Evolutionary conservation across 345 rosid genomes (phyloP).

Genomic region (Noccaea caerulescens): DNA sequence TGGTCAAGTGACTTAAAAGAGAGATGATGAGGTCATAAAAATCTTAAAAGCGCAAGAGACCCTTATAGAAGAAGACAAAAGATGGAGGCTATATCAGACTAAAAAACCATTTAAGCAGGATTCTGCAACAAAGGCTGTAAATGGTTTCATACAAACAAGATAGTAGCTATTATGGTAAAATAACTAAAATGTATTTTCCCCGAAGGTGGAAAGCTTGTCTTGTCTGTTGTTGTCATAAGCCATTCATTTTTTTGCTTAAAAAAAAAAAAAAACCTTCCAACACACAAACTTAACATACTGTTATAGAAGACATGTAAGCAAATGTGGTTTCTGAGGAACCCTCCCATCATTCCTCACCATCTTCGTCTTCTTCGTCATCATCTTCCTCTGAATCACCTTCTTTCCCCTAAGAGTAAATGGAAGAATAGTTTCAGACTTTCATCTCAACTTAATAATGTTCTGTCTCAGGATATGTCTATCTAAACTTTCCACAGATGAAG

Average conservation of each 20-base stretch:
- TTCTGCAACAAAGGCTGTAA: slow-evolving; percentile 17
- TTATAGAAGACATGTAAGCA: slow-evolving; percentile 38
- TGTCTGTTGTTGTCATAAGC: slow-evolving; percentile 18
- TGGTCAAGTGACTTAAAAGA: not conserved
- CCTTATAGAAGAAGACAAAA: not conserved
- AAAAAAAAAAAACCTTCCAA: slow-evolving; percentile 16
- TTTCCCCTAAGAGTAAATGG: slow-evolving; percentile 48
- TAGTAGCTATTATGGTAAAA: slow-evolving; percentile 16
- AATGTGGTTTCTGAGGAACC: slow-evolving; percentile 23
- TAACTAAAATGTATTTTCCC: slow-evolving; percentile 14
- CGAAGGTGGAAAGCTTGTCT: slow-evolving; percentile 2
- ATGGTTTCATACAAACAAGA: slow-evolving; percentile 34
- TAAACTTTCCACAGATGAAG: slow-evolving; percentile 4
- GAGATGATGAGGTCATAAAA: not conserved
- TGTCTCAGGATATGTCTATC: slow-evolving; percentile 3
- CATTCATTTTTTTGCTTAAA: not conserved
- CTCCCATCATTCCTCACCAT: slow-evolving; percentile 41
- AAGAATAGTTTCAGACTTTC: not conserved
- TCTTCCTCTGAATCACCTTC: slow-evolving; percentile 62
- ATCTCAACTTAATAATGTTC: not conserved
- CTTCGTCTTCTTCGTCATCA: slow-evolving; percentile 50
- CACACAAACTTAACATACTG: slow-evolving; percentile 39
- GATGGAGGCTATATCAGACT: slow-evolving; percentile 21
- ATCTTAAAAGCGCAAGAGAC: not conserved
- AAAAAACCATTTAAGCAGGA: slow-evolving; percentile 6